Conservation (phyloP, 106 monocot genomes). For the Gastrodia elata region DNA sequence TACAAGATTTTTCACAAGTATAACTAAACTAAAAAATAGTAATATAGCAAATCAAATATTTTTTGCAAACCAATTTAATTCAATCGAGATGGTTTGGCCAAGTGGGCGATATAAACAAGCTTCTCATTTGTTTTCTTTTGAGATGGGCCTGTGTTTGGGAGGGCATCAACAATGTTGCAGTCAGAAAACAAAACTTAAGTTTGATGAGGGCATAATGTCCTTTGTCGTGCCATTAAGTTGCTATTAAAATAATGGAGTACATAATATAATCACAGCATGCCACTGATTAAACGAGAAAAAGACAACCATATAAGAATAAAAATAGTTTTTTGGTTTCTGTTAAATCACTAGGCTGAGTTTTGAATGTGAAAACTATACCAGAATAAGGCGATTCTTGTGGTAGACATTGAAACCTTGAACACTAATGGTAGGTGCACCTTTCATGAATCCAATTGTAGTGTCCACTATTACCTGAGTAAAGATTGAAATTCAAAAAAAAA, state of each 20-base stretch:
- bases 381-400: slow-evolving; percentile 79
- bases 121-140: neutral
- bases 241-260: neutral
- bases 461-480: slow-evolving; percentile 21
- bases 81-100: no score
- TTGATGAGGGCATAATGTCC: neutral
- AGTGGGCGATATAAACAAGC: no score
- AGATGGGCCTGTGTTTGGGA: neutral
- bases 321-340: neutral
- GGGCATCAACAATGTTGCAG: no score
- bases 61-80: no score
- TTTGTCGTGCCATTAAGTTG: neutral
- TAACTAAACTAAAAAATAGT: no score
- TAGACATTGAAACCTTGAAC: slow-evolving; percentile 85
- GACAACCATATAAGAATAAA: neutral
- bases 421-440: slow-evolving; percentile 60
- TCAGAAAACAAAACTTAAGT: neutral
- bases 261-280: neutral
- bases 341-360: neutral
- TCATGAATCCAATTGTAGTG: slow-evolving; percentile 71
- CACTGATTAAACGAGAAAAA: neutral
- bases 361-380: slow-evolving; percentile 30
- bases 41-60: no score
- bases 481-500: neutral
- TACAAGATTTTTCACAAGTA: no score